Base-by-base conservation (phyloP, 768 basidiomycete species). In the Phlebiopsis flavidoalba region DNA sequence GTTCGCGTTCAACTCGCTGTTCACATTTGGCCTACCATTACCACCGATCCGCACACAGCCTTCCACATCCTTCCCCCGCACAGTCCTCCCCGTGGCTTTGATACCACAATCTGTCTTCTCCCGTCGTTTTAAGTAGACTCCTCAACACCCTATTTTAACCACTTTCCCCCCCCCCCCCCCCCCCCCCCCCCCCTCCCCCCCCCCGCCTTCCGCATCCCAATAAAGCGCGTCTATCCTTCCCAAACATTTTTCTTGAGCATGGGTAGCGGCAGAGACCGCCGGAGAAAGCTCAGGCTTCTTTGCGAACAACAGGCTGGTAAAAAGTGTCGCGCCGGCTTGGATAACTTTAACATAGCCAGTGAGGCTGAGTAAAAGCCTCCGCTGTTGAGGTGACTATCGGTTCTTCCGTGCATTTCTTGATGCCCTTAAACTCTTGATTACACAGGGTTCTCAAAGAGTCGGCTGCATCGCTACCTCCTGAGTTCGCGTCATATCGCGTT, bases 1-100 rank as follows among this genome's bases (percentile, higher is more conserved):
- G n/a, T 75, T 83, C 11, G 79, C 94, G 15, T 98, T 98, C 79
- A 98, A 98, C 72, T 91, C 93, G n/a, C n/a, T n/a, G n/a, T 1
- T 76, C 80, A 0, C 81, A 84, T n/a, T n/a, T n/a, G n/a, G n/a
- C n/a, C n/a, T n/a, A n/a, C 88, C 89, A 10, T 78, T 82, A 5
- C 89, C 89, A 7, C 78, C 86, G 1, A 89, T n/a, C 86, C 2
- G 76, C 77, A 26, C 77, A 26, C 82, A 84, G 49, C 88, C 85
- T n/a, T 0, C 94, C 87, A 7, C 91, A 88, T 71, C 84, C 82
- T n/a, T 86, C 89, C 0, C 93, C 90, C 11, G 75, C 83, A n/a
- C 77, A 85, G n/a, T 83, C 88, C 0, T 84, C 88, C n/a, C 1
- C 83, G 89, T 5, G 95, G 93, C n/a, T 1, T 69, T 81, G 5